Conservation (phyloP, 495 filamentous ascomycete species). For the Trichoderma gamsii region DNA sequence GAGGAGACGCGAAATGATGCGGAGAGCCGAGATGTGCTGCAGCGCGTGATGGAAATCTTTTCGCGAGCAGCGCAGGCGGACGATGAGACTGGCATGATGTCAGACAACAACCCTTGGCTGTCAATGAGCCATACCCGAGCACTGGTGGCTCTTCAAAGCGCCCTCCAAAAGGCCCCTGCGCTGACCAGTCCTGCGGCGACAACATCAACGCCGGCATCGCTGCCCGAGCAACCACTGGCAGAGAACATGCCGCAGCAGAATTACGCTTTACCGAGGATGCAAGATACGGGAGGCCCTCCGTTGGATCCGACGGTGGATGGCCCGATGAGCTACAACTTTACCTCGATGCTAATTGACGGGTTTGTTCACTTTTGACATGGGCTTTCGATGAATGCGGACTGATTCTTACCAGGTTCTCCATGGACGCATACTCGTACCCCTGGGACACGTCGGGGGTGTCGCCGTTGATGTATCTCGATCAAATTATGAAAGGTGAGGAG, state of each 20-base stretch:
- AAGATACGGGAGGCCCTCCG: not conserved
- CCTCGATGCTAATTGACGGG: not conserved
- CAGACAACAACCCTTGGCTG: not conserved
- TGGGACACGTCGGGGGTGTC: conserved; percentile 1
- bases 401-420: not conserved
- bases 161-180: not conserved
- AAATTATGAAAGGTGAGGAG: not conserved
- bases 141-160: not conserved
- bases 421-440: not conserved
- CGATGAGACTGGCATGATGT: conserved; percentile 1
- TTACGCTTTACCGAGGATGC: not conserved
- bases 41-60: conserved; percentile 4
- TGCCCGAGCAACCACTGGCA: not conserved
- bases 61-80: not conserved
- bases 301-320: not conserved
- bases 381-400: not conserved
- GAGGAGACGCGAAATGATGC: not conserved
- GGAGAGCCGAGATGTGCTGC: conserved; percentile 2
- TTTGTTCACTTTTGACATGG: not conserved
- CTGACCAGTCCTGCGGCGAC: not conserved
- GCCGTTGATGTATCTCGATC: not conserved
- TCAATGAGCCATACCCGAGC: not conserved
- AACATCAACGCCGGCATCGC: not conserved
- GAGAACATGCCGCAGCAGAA: not conserved
- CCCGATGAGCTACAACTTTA: not conserved